Conservation (phyloP, 768 basidiomycete genomes). For the Russula compacta region DNA sequence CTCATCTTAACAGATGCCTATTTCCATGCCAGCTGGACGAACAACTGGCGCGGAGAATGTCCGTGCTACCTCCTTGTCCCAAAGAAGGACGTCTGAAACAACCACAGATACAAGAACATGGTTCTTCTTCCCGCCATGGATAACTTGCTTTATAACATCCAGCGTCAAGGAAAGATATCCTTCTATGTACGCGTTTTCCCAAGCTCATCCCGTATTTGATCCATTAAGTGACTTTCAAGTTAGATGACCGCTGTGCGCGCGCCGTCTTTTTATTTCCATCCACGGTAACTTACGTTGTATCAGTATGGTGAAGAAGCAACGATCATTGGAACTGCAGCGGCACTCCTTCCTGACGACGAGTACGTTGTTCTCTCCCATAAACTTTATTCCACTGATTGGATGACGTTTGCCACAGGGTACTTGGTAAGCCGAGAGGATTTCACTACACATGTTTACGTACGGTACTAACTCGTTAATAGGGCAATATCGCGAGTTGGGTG, state of each 20-base stretch:
- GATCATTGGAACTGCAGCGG: conserved; percentile 83
- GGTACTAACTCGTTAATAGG: conserved; percentile 32
- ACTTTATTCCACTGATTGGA: neutral
- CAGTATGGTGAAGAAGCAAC: conserved; percentile 90
- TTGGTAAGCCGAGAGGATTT: conserved; percentile 39
- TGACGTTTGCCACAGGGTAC: conserved; percentile 40
- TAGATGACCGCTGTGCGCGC: conserved; percentile 81
- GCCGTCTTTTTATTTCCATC: neutral
- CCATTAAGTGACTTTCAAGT: neutral
- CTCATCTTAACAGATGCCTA: neutral
- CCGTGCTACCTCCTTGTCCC: conserved; percentile 20
- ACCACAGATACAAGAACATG: conserved; percentile 64
- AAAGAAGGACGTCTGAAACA: neutral
- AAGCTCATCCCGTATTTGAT: neutral
- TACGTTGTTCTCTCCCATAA: conserved; percentile 30
- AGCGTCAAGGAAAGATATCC: conserved; percentile 88
- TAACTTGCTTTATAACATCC: conserved; percentile 83
- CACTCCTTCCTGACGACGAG: conserved; percentile 77
- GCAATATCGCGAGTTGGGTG: conserved; percentile 91
- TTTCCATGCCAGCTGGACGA: conserved; percentile 47
- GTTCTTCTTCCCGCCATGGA: conserved; percentile 74
- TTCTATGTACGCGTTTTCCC: conserved; percentile 57
- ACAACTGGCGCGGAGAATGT: conserved; percentile 57
- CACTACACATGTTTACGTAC: neutral
- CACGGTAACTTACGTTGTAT: neutral